Evolutionary conservation across 2,329 filamentous ascomycete genomes (phyloP).

Genomic region (Cyphellophora attinorum): DNA sequence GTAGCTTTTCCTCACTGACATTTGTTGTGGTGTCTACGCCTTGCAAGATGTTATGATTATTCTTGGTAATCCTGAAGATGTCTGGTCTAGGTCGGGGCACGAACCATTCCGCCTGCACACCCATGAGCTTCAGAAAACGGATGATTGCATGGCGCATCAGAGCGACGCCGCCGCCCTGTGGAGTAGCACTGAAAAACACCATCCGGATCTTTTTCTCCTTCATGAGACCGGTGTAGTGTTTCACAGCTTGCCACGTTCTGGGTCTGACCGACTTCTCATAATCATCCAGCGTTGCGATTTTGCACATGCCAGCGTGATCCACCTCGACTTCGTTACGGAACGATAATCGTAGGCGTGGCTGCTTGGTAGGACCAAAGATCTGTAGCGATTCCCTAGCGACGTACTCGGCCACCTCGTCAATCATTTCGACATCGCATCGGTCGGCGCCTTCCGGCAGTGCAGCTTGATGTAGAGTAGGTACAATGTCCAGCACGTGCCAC

Average conservation of each 20-base stretch:
- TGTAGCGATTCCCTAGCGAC: constrained; percentile 71
- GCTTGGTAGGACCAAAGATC: constrained; percentile 66
- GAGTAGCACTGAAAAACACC: constrained; percentile 71
- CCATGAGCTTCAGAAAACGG: constrained; percentile 57
- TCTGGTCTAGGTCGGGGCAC: constrained; percentile 72
- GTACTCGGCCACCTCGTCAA: constrained; percentile 75
- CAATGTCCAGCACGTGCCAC: constrained; percentile 68
- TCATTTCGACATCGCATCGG: constrained; percentile 42
- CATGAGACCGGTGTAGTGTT: constrained; percentile 54
- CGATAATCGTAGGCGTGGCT: constrained; percentile 57
- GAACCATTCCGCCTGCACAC: constrained; percentile 63
- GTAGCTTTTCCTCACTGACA: too few relatives aligned
- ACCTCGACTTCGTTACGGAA: constrained; percentile 61
- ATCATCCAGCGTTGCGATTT: constrained; percentile 46
- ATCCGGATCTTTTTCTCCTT: constrained; percentile 57
- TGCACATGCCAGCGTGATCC: constrained; percentile 55
- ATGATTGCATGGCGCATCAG: constrained; percentile 73
- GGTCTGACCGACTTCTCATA: constrained; percentile 53
- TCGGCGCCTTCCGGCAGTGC: constrained; percentile 25
- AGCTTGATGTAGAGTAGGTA: constrained; percentile 49
- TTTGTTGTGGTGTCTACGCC: too few relatives aligned
- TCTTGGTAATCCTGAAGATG: constrained; percentile 77
- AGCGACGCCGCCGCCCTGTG: constrained; percentile 73
- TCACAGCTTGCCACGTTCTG: constrained; percentile 56
- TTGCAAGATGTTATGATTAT: too few relatives aligned